Evolutionary conservation across 2,329 filamentous ascomycete species (phyloP).

Genomic region (Tolypocladium tropicale): DNA sequence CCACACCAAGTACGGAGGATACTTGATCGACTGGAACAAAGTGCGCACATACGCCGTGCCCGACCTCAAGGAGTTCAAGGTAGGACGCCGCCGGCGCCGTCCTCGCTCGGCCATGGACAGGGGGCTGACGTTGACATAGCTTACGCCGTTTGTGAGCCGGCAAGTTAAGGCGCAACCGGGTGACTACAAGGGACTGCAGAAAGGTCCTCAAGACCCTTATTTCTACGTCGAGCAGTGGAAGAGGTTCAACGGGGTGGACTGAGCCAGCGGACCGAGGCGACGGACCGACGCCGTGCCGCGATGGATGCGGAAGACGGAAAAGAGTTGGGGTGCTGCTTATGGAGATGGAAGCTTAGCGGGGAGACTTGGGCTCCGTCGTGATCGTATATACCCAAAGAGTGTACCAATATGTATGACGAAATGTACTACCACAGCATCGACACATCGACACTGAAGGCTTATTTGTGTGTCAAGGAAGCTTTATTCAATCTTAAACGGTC

Average conservation of each 20-base stretch:
- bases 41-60: slow-evolving; percentile 87
- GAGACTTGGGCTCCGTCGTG: slow-evolving; percentile 7
- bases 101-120: neutral
- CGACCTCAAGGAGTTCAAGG: slow-evolving; percentile 60
- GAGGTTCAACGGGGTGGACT: slow-evolving; percentile 52
- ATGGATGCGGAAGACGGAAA: neutral
- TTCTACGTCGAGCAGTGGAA: slow-evolving; percentile 59
- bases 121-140: slow-evolving; percentile 34
- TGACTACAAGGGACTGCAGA: slow-evolving; percentile 39
- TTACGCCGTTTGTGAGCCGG: slow-evolving; percentile 68
- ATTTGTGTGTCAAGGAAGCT: neutral
- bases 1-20: slow-evolving; percentile 76
- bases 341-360: neutral
- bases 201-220: slow-evolving; percentile 50
- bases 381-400: slow-evolving; percentile 20
- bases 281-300: neutral
- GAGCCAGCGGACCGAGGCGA: slow-evolving; percentile 10
- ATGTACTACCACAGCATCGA: slow-evolving; percentile 7
- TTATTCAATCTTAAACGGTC: neutral
- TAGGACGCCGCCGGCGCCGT: slow-evolving; percentile 28
- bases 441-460: neutral
- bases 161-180: slow-evolving; percentile 44
- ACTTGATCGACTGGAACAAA: slow-evolving; percentile 74
- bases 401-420: slow-evolving; percentile 20
- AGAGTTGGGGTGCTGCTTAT: neutral